These are phyloP conservation scores for Dicorynia guianensis DNA, from an alignment of 306 rosid genomes.

Conservation along the genomic window DNA sequence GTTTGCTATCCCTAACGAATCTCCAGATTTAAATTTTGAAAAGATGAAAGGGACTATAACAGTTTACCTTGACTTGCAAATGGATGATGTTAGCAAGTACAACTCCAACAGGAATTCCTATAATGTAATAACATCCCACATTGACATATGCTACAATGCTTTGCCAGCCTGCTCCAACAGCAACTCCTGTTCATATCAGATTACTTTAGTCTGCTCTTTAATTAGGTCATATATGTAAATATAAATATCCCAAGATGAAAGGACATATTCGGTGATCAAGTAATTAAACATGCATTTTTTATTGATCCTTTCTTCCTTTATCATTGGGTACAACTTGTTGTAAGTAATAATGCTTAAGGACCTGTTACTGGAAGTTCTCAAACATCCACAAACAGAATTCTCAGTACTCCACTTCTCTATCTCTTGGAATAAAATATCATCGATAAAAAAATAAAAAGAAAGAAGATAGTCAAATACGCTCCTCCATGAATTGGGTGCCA, in stretches of 20 bases:
- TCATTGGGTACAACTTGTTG: too few relatives aligned
- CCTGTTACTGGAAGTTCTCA: too few relatives aligned
- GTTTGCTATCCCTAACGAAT: too few relatives aligned
- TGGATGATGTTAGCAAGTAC: constrained; percentile 47
- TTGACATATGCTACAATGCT: constrained; percentile 56
- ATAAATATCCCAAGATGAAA: neutral
- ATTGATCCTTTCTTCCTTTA: too few relatives aligned
- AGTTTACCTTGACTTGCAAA: constrained; percentile 51
- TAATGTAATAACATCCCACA: constrained; percentile 56
- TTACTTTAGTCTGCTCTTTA: neutral
- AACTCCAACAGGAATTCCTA: constrained; percentile 56
- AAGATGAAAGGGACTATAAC: neutral
- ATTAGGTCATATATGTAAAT: too few relatives aligned
- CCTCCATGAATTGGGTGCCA: too few relatives aligned
- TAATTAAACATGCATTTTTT: neutral
- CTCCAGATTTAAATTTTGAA: neutral
- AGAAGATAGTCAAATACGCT: too few relatives aligned
- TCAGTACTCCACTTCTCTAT: too few relatives aligned
- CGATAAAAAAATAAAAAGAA: too few relatives aligned
- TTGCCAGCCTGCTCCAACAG: constrained; percentile 68
- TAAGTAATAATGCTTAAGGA: too few relatives aligned
- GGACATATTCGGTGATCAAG: neutral
- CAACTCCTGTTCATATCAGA: constrained; percentile 52
- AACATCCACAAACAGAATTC: too few relatives aligned
- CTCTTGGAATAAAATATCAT: too few relatives aligned